Evolutionary conservation across 2,329 filamentous ascomycete genomes (phyloP).

Genomic region (Parafenestella ontariensis): DNA sequence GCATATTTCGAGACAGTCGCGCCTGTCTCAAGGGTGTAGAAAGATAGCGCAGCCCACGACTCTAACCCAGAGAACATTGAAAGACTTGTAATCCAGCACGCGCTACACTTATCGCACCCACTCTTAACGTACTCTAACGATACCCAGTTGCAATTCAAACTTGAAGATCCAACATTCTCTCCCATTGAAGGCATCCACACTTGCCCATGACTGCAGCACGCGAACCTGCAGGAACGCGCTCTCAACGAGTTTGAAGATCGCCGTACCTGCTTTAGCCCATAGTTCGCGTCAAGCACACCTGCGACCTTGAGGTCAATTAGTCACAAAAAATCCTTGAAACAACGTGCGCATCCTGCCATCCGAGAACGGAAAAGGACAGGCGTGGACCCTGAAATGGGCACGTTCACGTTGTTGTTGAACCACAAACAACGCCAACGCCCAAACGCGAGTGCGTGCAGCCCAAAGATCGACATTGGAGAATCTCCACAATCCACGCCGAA

Average conservation of each 20-base stretch:
- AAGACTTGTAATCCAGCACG: no score
- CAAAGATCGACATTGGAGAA: not conserved
- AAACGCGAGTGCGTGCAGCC: not conserved
- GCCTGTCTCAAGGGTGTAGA: not conserved
- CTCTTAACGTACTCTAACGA: not conserved
- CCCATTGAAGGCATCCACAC: not conserved
- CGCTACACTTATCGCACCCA: no score
- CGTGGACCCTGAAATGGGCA: not conserved
- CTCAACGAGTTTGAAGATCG: constrained; percentile 1
- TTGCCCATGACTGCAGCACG: constrained; percentile 1
- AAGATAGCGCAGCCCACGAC: no score
- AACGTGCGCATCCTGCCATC: not conserved
- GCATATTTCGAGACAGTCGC: not conserved
- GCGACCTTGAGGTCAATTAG: not conserved
- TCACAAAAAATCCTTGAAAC: no score
- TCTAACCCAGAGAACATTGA: no score
- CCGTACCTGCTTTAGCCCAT: constrained; percentile 16
- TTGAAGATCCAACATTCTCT: not conserved
- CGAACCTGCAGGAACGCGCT: constrained; percentile 12
- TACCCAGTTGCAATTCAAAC: not conserved
- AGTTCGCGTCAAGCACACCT: not conserved
- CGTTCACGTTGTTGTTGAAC: no score
- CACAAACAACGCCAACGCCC: no score
- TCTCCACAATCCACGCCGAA: no score
- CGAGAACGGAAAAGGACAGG: not conserved